Evolutionary conservation across 2,329 filamentous ascomycete species (phyloP).

Genomic region (Botrytis tulipae): DNA sequence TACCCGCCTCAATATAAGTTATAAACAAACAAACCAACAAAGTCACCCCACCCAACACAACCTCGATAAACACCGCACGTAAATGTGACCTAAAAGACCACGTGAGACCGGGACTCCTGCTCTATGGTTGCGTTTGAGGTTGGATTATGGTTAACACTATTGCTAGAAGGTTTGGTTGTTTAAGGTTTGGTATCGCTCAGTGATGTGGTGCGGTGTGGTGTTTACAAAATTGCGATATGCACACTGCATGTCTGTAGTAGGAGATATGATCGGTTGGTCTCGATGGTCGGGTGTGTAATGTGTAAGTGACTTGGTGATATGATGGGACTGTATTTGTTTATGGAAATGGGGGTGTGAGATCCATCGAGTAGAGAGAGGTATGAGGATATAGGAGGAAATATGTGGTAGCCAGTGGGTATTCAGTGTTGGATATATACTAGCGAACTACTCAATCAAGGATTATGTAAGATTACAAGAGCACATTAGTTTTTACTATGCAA

Average conservation of each 20-base stretch:
- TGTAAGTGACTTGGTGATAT: not conserved
- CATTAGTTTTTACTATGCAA: not conserved
- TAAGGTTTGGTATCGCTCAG: no score
- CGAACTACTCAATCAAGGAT: not conserved
- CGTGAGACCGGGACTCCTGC: no score
- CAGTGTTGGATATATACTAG: not conserved
- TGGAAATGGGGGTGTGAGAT: not conserved
- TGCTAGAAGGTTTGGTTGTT: not conserved
- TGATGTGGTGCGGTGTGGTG: not conserved
- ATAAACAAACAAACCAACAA: not conserved
- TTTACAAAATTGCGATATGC: not conserved
- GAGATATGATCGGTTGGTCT: not conserved
- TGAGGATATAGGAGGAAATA: not conserved
- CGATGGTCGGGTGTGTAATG: not conserved
- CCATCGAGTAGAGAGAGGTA: no score
- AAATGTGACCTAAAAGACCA: not conserved
- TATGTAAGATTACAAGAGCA: rapidly evolving
- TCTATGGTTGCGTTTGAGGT: no score
- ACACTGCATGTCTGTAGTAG: not conserved
- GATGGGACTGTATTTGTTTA: not conserved
- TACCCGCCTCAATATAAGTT: not conserved
- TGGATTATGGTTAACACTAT: rapidly evolving
- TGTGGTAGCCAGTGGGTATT: not conserved
- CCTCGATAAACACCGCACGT: not conserved
- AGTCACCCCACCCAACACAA: not conserved